Evolutionary conservation across 179 eudicot genomes (phyloP), one percentile per base, ranked within the genome.

Genomic region (Nepenthes alata): DNA sequence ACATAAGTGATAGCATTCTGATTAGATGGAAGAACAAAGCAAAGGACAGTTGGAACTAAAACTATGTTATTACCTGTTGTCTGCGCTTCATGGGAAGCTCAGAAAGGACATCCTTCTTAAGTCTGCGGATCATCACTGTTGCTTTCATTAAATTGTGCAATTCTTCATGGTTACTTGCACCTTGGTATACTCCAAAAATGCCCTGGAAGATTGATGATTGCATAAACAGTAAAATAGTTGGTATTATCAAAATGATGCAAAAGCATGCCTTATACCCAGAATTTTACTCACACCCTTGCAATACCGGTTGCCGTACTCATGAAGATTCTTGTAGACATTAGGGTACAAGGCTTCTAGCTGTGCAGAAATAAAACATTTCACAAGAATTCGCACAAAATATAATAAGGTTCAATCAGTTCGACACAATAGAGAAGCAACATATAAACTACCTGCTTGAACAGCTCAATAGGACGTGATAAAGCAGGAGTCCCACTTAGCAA

Each of bases 401-500:
- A 14, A 25, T 47, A 13, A 65, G 45, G 35, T 3, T 45, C 10
- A 7, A 35, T 7, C 11, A 41, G 47, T 39, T 45, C 35, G 36
- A 38, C 15, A 65, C 5, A 25, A 48, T 54, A 44, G 60, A 16
- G 9, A 41, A 35, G n/a, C 14, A 58, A 64, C 47, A 36, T 35
- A 58, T 11, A 63, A 48, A 55, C 15, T 55, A 86, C 98, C 98
- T 93, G 98, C 79, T 86, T 93, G 77, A 77, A 83, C 59, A 93
- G 68, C 70, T 93, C 98, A 72, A 89, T 89, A 52, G 98, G 98
- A 55, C 98, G 77, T 10, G 98, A 93, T 52, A 93, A 77, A 70
- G 98, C 98, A 58, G 98, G 98, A 75, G 98, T 93, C 67, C 98
- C 97, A 65, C 94, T 93, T 35, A 93, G 93, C 83, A 93, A 75